phyloP scores from a whole-genome alignment of 352 stramenopile genomes.

The Phytopythium litorale region DNA sequence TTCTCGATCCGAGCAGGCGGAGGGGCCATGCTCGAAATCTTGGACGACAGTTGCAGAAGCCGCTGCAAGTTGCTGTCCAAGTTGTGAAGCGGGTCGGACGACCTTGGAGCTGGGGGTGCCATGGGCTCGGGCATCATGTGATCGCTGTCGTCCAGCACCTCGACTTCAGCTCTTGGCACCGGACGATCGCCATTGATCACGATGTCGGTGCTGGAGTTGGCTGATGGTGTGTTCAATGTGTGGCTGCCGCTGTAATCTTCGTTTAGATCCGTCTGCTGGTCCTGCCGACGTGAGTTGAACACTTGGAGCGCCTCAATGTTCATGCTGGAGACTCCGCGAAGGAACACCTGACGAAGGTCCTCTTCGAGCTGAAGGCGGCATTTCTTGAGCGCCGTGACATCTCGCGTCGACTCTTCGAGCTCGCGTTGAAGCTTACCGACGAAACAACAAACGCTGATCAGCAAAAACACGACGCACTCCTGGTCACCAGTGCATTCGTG shows the following conservation, averaged over 20 bases:
- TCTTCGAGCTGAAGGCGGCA: constrained; percentile 50
- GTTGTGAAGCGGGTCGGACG: constrained; percentile 4
- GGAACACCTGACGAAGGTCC: constrained; percentile 59
- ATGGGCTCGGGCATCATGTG: background rate
- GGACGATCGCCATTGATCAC: background rate
- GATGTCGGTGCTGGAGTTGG: background rate
- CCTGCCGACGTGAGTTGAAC: constrained; percentile 26
- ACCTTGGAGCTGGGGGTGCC: background rate
- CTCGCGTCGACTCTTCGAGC: constrained; percentile 29
- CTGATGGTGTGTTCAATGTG: background rate
- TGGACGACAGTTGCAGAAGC: constrained; percentile 4
- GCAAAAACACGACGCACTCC: background rate
- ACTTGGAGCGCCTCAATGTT: constrained; percentile 69
- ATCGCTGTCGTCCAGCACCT: background rate
- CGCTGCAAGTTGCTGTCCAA: constrained; percentile 7
- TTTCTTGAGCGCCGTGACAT: constrained; percentile 30
- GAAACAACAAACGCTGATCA: background rate
- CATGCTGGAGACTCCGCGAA: constrained; percentile 69
- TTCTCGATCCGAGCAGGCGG: constrained; percentile 2
- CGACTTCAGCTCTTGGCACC: background rate
- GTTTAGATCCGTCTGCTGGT: background rate
- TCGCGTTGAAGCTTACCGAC: constrained; percentile 32
- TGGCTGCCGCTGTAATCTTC: background rate
- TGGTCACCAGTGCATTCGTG: background rate
- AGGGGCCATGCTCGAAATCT: background rate